Base-by-base conservation (phyloP, 2,329 filamentous ascomycete species). In the Chalaropsis thielavioides region DNA sequence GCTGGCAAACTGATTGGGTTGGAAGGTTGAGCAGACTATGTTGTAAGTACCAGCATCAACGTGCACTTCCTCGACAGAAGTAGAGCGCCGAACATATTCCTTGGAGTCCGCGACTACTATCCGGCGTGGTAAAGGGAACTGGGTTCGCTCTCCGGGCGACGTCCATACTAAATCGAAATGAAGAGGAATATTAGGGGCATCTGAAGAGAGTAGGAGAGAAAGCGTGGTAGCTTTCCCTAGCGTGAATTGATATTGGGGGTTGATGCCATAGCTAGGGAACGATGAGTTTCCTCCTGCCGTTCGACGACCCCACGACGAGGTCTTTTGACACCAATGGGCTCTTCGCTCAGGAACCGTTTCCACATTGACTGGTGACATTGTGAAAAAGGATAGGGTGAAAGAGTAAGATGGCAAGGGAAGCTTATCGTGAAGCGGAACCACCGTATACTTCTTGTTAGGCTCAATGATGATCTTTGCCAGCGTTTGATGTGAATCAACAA, bases 401-500 rank as follows among this genome's bases (percentile, higher is more conserved):
- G 85, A 85, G 73, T 96, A 92, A 24, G 78, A 80, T 0, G 83
- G 80, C 2, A 87, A 76, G 1, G 89, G 87, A 3, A 97, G 80
- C 44, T 87, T 86, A 70, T 95, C 86, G 70, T 95, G 88, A 17
- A 90, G 87, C 35, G 91, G 79, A 7, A 92, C 89, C 4, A 89
- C 77, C 0, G 80, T 82, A 69, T 81, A 82, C 3, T 72, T 70
- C 58, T 73, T 76, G n/a, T 72, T 73, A 3, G 77, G 75, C 40
- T 69, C 69, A 4, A 73, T 69, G 11, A 73, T 69, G 2, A 95
- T 81, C 66, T 88, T 86, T 56, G 95, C 83, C 7, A 99, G 82
- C 0, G 89, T 95, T 73, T 97, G 95, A 1, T 91, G 91, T 1
- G 92, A 95, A 74, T 96, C 92, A 41, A 97, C 90, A 68, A 90